Evolutionary conservation across 495 filamentous ascomycete species (phyloP).

Genomic region (Trichodelitschia bisporula): DNA sequence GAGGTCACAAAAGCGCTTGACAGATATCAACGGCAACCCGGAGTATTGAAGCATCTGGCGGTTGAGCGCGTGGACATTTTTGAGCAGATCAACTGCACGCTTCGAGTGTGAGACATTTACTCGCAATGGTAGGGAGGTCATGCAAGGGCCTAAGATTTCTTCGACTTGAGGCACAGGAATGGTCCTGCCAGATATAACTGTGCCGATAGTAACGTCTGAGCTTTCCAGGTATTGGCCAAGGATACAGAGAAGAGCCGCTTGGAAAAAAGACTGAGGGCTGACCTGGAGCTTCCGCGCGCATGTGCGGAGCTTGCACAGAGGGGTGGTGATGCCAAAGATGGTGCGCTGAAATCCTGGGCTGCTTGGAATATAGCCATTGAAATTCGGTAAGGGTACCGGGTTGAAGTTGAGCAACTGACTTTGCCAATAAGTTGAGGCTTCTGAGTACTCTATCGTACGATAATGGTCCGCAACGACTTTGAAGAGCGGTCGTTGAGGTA

Average conservation of each 20-base stretch:
- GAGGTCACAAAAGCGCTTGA: slow-evolving; percentile 30
- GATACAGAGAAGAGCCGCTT: slow-evolving; percentile 41
- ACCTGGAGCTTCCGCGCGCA: slow-evolving; percentile 2
- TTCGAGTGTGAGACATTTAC: slow-evolving; percentile 21
- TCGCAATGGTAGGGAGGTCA: slow-evolving; percentile 42
- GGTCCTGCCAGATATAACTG: slow-evolving; percentile 51
- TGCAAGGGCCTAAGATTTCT: slow-evolving; percentile 44
- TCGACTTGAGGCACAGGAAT: slow-evolving; percentile 40
- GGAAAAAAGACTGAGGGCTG: slow-evolving; percentile 40
- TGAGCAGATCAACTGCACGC: slow-evolving; percentile 30
- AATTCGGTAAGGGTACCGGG: slow-evolving; percentile 19
- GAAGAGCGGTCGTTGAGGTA: slow-evolving; percentile 25
- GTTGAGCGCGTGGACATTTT: slow-evolving; percentile 32
- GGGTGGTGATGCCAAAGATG: too few relatives aligned
- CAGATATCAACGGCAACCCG: slow-evolving; percentile 34
- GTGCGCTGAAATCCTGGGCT: too few relatives aligned
- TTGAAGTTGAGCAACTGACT: slow-evolving; percentile 22
- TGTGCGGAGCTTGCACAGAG: too few relatives aligned
- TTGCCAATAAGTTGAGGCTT: slow-evolving; percentile 24
- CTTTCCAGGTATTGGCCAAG: slow-evolving; percentile 33
- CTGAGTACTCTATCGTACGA: too few relatives aligned
- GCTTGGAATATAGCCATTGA: slow-evolving; percentile 12
- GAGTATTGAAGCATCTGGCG: slow-evolving; percentile 32
- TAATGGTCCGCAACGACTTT: slow-evolving; percentile 20
- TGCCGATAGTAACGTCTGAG: slow-evolving; percentile 48